phyloP scores from a whole-genome alignment of 768 basidiomycete species.

The Mycena belliarum region DNA sequence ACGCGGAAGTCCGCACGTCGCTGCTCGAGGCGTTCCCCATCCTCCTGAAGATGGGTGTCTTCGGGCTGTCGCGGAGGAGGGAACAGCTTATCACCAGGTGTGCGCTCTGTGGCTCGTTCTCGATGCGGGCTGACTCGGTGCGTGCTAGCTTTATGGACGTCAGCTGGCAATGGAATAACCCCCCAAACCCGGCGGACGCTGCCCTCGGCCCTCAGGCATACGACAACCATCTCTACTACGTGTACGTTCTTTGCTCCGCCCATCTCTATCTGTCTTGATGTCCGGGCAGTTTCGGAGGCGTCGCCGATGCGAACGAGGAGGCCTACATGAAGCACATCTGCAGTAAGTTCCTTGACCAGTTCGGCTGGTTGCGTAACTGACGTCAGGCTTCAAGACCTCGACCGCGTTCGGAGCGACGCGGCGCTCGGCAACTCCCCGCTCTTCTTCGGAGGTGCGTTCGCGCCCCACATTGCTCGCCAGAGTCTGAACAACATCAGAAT shows the following conservation, averaged over 20 bases:
- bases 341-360: constrained; percentile 45
- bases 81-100: constrained; percentile 37
- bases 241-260: constrained; percentile 48
- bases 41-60: constrained; percentile 30
- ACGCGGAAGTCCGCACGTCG: constrained; percentile 29
- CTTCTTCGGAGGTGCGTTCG: constrained; percentile 42
- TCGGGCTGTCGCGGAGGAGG: constrained; percentile 7
- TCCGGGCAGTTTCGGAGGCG: constrained; percentile 61
- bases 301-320: constrained; percentile 60
- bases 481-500: constrained; percentile 35
- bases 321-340: constrained; percentile 72
- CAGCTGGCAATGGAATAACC: constrained; percentile 73
- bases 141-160: constrained; percentile 74
- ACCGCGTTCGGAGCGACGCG: constrained; percentile 51
- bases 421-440: constrained; percentile 47
- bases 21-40: constrained; percentile 40
- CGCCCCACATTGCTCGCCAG: not conserved
- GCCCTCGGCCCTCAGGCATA: constrained; percentile 69
- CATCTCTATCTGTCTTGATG: not conserved
- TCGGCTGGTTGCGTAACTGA: not conserved
- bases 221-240: constrained; percentile 81
- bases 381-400: constrained; percentile 49
- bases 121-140: not conserved
- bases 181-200: constrained; percentile 70
- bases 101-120: not conserved